Base-by-base conservation (phyloP, 2,329 filamentous ascomycete genomes). In the Chalaropsis ovoidea region DNA sequence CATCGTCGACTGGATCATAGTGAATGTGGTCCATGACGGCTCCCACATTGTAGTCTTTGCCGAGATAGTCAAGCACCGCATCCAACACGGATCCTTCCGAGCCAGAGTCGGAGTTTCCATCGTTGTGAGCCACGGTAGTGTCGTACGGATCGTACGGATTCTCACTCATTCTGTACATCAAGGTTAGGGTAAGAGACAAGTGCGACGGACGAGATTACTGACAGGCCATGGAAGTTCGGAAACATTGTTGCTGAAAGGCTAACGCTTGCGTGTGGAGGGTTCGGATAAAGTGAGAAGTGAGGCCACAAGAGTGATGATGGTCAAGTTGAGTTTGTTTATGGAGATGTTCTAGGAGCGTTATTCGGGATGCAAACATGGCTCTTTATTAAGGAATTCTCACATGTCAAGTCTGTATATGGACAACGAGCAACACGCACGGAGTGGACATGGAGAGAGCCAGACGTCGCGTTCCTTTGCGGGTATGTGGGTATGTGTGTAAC, bases 1-100 rank as follows among this genome's bases (percentile, higher is more conserved):
- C 66, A 17, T 41, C 49, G n/a, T 67, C 66, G 2, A 63, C 47
- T 15, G 66, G 66, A 45, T 67, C 39, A 31, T 65, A 67, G 58
- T 65, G 61, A 5, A 67, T 54, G 19, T 62, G 27, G 3, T 65
- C 60, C 13, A 62, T 45, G 17, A 65, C 24, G 27, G 45, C 31
- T 27, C 24, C 17, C 19, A 58, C 61, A 24, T 65, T 62, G 19
- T 62, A 67, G n/a, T 22, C n/a, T 13, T 61, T 52, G n/a, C 43
- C 47, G 15, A 7, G 47, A 15, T 63, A 64, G 19, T 60, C 54
- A 15, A 64, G 24, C n/a, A 41, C 31, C 42, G 22, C 22, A 39
- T 58, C 39, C 11, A 49, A 10, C 22, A 47, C 24, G 31, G 56
- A 47, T 49, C 45, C 22, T 47, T 47, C 19, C 22, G 54, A 41